Evolutionary conservation across 352 stramenopile genomes (phyloP), one percentile per base, ranked within the genome.

Genomic region (Pythium apleroticum): DNA sequence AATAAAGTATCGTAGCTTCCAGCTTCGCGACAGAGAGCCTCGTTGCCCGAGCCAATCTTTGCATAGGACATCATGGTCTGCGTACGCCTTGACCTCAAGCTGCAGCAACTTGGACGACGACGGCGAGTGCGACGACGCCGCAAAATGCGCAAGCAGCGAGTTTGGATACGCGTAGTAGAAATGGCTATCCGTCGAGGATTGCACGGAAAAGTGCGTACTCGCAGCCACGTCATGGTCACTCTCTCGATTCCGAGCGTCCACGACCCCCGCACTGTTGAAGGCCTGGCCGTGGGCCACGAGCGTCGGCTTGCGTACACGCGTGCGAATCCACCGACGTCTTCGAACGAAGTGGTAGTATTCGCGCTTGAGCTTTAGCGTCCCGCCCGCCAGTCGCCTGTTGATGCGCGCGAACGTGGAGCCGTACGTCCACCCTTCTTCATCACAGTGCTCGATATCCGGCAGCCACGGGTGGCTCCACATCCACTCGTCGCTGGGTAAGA

Each of bases 401-500:
- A 96, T 94, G 28, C 85, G 78, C 37, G 76, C 75, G 55, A 96
- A 89, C 24, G 84, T 91, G 31, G 84, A 92, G 60, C 87, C 87
- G 72, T 96, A 96, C 53, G 75, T 83, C 87, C 87, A 96, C 35
- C 84, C 85, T 68, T 96, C 84, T 41, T 92, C 81, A 49, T 95
- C 86, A 60, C 86, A 93, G 65, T 89, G 76, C 50, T 90, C 80
- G 46, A 76, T 67, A 49, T 93, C 86, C 9, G 77, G 74, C 22
- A 90, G 69, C 86, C 86, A 95, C 14, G 73, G 70, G 60, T 93
- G 83, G 52, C 80, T 90, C 86, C 86, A 95, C 76, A 91, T 89
- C 86, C 86, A 95, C 39, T 91, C 81, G 39, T 63, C 46, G 19
- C 72, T 91, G 30, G 71, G 79, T 19, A 91, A 48, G 3, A 81